These are phyloP conservation scores for Pythium folliculosum DNA, from an alignment of 352 stramenopile genomes.

Conservation along the genomic window DNA sequence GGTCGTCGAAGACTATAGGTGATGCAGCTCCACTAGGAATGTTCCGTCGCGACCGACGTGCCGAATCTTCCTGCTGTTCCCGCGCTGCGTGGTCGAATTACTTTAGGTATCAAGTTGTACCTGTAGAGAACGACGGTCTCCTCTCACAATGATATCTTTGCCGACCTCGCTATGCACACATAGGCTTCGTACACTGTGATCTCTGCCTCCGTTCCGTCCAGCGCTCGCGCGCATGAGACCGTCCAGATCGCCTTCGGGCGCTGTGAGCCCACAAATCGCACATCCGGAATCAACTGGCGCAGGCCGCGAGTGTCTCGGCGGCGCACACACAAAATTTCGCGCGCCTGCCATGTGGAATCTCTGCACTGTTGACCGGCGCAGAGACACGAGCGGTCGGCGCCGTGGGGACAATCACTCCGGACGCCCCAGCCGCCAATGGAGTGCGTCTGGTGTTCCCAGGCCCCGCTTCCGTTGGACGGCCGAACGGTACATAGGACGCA, in stretches of 20 bases:
- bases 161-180: not conserved
- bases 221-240: not conserved
- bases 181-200: not conserved
- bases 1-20: too few species aligned
- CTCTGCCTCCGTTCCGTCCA: not conserved
- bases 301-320: not conserved
- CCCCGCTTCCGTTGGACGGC: not conserved
- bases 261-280: not conserved
- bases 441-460: not conserved
- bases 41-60: too few species aligned
- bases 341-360: not conserved
- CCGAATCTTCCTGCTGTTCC: not conserved
- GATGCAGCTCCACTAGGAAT: too few species aligned
- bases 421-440: not conserved
- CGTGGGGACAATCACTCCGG: not conserved
- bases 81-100: not conserved
- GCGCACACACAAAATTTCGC: not conserved
- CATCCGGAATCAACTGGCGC: not conserved
- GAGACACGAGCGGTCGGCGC: not conserved
- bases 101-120: not conserved
- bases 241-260: not conserved
- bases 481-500: not conserved
- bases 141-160: not conserved
- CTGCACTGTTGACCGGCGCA: not conserved
- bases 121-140: not conserved